These are phyloP conservation scores for Fusarium torreyae DNA, from an alignment of 2,329 filamentous ascomycete genomes.

Conservation along the genomic window DNA sequence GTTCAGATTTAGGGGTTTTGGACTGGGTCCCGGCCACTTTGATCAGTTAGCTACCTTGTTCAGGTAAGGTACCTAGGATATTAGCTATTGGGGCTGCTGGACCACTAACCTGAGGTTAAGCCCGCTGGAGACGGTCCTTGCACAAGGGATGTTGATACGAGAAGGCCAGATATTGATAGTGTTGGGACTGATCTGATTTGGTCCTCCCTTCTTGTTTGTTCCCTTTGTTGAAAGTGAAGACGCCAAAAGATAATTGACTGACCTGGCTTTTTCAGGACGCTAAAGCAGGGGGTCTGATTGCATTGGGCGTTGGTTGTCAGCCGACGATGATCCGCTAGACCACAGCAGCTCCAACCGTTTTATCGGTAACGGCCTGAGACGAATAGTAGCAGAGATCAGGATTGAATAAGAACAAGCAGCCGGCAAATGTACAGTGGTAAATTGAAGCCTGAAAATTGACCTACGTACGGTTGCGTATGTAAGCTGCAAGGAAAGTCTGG, in stretches of 20 bases:
- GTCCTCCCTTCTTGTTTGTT: constrained; percentile 5
- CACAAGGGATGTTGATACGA: constrained; percentile 15
- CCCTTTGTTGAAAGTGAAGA: constrained; percentile 1
- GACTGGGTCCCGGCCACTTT: constrained; percentile 27
- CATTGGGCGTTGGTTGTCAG: constrained; percentile 24
- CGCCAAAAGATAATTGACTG: constrained; percentile 19
- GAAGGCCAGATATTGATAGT: constrained; percentile 3
- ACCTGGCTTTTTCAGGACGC: constrained; percentile 25
- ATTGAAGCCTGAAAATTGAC: not conserved
- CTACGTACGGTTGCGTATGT: too few relatives aligned
- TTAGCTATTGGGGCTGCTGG: constrained; percentile 38
- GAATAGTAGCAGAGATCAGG: not conserved
- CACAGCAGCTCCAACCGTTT: constrained; percentile 11
- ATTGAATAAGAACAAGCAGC: not conserved
- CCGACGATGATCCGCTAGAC: constrained; percentile 33
- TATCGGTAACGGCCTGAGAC: not conserved
- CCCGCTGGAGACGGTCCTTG: constrained; percentile 21
- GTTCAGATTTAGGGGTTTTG: constrained; percentile 51
- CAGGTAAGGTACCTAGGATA: constrained; percentile 4
- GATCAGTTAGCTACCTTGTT: too few relatives aligned
- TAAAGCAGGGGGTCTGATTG: constrained; percentile 26
- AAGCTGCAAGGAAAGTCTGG: too few relatives aligned
- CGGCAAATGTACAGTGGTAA: not conserved
- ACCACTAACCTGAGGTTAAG: not conserved
- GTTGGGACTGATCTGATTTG: constrained; percentile 8